phyloP scores from a whole-genome alignment of 345 rosid genomes.

The Crucihimalaya himalaica region DNA sequence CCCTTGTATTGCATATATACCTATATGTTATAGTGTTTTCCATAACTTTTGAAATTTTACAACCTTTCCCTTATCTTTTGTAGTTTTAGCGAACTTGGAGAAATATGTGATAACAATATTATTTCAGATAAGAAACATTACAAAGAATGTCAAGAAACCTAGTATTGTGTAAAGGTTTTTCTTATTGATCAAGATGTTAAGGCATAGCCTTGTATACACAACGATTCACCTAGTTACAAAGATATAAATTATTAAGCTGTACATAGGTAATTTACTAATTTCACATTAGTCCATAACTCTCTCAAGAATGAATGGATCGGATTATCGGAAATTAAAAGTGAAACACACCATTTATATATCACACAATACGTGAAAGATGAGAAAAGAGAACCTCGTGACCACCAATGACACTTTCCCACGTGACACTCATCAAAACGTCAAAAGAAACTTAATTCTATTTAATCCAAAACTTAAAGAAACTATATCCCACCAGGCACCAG shows the following conservation, averaged over 20 bases:
- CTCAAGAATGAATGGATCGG: background rate
- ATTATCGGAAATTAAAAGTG: background rate
- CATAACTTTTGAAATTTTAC: background rate
- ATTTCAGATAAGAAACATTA: background rate
- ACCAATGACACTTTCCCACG: conserved; percentile 38
- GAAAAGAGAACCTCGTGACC: conserved; percentile 39
- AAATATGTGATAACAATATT: background rate
- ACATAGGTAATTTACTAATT: too few species aligned
- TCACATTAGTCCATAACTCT: too few species aligned
- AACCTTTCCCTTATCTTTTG: background rate
- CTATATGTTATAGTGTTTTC: background rate
- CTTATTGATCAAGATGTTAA: too few species aligned
- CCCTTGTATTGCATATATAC: background rate
- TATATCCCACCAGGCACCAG: conserved; percentile 24
- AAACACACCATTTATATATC: conserved; percentile 3
- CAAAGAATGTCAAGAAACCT: background rate
- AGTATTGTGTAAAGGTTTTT: too few species aligned
- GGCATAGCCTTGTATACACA: too few species aligned
- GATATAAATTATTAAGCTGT: too few species aligned
- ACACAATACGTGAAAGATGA: conserved; percentile 23
- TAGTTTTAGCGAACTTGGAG: conserved; percentile 3
- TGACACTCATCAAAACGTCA: conserved; percentile 36
- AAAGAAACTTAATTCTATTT: background rate
- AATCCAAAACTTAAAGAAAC: conserved; percentile 33
- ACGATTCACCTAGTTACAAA: too few species aligned